Base-by-base conservation (phyloP, 768 basidiomycete genomes). In the Mycena belliarum region DNA sequence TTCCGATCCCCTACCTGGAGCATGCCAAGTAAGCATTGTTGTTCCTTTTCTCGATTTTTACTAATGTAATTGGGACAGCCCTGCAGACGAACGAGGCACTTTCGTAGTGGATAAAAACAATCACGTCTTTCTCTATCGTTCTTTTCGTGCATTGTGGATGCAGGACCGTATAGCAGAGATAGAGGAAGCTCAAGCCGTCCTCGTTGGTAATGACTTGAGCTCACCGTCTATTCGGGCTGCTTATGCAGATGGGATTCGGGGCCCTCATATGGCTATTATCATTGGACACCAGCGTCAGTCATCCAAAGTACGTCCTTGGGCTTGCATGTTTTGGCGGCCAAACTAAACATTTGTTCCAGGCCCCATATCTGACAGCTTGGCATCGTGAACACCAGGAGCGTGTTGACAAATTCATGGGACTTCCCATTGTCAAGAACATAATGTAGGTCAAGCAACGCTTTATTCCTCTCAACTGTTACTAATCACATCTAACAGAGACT, bases 221-320 rank as follows among this genome's bases (percentile, higher is more conserved):
- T 21, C 14, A 15, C 8, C 33, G 15, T 1, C 20, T 1, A 6
- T 44, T 15, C 5, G 10, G 9, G 42, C 8, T 12, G 3, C 15
- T 1, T 50, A 18, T 21, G 16, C 2, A 2, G 21, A 32, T 2
- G 15, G 33, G 3, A 6, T 5, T 12, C 48, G 55, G 1, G 55
- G 55, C 2, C 24, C 23, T 14, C 55, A 57, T 20, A 4, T 49
- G 4, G 6, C 55, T 1, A 44, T 44, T 1, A 50, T 57, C 15
- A 18, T 50, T 45, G 55, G 55, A 7, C 41, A 50, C 41, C 49
- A 57, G 20, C 38, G 55, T 14, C 55, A 57, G 32, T 57, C 41
- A 1, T 26, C 55, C 3, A 23, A 2, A 20, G 55, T 51, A 5
- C 9, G 32, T 57, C 21, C 37, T 37, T 32, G 14, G 7, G 7